Evolutionary conservation across 495 filamentous ascomycete genomes (phyloP), one percentile per base, ranked within the genome.

Genomic region (Podospora appendiculata): DNA sequence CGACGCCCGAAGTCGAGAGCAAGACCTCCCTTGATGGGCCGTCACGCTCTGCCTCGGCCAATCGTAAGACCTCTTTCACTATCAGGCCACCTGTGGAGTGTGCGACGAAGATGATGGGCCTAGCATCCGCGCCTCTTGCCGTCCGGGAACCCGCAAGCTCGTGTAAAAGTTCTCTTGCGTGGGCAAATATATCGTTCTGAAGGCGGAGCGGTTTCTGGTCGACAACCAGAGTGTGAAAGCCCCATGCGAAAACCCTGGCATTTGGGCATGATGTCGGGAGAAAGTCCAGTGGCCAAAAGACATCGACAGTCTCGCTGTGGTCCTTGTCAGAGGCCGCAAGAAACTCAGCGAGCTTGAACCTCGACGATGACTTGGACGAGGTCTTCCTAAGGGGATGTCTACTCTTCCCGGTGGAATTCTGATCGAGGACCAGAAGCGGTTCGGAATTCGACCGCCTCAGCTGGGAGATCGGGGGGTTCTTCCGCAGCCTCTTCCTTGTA

Each of bases 31-130:
- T 65, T 25, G 65, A 42, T 0, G 58, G 55, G 0, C 59, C 57
- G 16, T 69, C 63, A 12, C 50, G 60, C 9, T 64, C 62, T 1
- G 51, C 45, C 16, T 69, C 64, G 41, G 68, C 59, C 8, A 63
- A 49, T 4, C 65, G 63, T 14, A 71, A 57, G 9, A 59, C 69
- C 55, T 71, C 69, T 45, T 70, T 71, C 9, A 71, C 57, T 4
- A 71, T 8, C 0, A 71, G n/a, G n/a, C 69, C 69, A 3, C 69
- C 67, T 0, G 66, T 66, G 9, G 67, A 69, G 42, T 71, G 67
- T 2, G 67, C 58, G 9, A 71, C 53, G 16, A 70, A 66, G 14
- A 71, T 43, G 9, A 71, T 54, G 11, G 65, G 61, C 9, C 65
- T 48, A 1, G 53, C 51, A 8, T 40, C 38, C 0, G 33, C 25